Percentiles rank a stretch among this genome's conserved stretches.
Conservation (phyloP, 2,329 filamentous ascomycete genomes). For the Lasiodiplodia gonubiensis region DNA sequence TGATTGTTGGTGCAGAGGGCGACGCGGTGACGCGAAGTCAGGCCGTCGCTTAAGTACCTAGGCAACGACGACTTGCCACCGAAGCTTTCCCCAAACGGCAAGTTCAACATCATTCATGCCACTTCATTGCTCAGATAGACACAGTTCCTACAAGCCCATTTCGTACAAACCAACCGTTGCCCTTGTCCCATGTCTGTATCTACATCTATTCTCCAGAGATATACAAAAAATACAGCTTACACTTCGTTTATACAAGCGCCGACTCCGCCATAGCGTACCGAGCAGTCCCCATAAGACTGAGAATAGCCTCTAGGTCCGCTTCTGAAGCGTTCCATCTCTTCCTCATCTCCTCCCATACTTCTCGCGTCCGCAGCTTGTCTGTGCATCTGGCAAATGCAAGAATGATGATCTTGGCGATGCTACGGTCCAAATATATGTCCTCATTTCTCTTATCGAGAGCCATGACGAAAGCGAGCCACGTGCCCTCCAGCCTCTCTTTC, state of each 20-base stretch:
- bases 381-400: slow-evolving; percentile 68
- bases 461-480: slow-evolving; percentile 65
- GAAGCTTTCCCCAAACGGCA: slow-evolving; percentile 21
- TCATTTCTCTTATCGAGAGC: slow-evolving; percentile 34
- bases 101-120: slow-evolving; percentile 8
- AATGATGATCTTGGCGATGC: slow-evolving; percentile 66
- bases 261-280: not conserved
- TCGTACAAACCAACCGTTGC: not conserved
- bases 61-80: slow-evolving; percentile 13
- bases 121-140: not conserved
- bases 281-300: not conserved
- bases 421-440: slow-evolving; percentile 45
- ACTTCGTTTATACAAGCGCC: not conserved
- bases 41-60: slow-evolving; percentile 5
- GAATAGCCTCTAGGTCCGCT: slow-evolving; percentile 40
- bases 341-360: slow-evolving; percentile 59
- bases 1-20: not conserved
- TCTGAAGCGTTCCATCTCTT: slow-evolving; percentile 45
- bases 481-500: slow-evolving; percentile 66
- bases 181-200: not conserved
- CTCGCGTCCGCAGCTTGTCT: slow-evolving; percentile 57
- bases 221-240: not conserved
- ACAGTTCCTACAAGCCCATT: not conserved
- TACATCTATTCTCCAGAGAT: slow-evolving; percentile 8
- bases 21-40: slow-evolving; percentile 13